These are phyloP conservation scores for Ceratobasidium sp. DNA, from an alignment of 1,284 basidiomycete genomes.

Conservation along the genomic window DNA sequence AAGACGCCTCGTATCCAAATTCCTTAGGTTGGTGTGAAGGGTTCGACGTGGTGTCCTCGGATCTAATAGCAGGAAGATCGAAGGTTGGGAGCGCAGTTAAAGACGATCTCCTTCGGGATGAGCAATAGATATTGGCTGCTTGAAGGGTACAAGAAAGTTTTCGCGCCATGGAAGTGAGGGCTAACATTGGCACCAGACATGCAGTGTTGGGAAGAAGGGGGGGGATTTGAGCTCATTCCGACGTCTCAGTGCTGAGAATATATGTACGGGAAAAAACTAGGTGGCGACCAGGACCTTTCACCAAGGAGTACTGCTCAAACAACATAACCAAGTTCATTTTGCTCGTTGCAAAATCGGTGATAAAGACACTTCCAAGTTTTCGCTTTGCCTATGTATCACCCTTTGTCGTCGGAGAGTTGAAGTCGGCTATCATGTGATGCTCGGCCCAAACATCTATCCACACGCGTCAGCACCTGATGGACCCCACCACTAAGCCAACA, in stretches of 20 bases:
- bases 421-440: conserved; percentile 16
- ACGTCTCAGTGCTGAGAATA: neutral
- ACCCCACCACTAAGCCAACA: conserved; percentile 29
- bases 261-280: neutral
- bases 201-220: neutral
- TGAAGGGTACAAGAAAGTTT: neutral
- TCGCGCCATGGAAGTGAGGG: neutral
- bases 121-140: neutral
- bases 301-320: neutral
- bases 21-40: no score
- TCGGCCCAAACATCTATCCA: conserved; percentile 10
- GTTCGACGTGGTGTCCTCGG: no score
- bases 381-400: neutral
- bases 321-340: neutral
- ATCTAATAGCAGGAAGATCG: neutral
- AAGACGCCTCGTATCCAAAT: no score
- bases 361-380: conserved; percentile 12
- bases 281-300: neutral
- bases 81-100: neutral
- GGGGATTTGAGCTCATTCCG: neutral
- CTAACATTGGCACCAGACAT: neutral
- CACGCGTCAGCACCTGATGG: conserved; percentile 19
- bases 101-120: neutral
- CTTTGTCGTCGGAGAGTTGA: neutral
- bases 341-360: conserved; percentile 3